phyloP scores from a whole-genome alignment of 352 stramenopile species.

The Phytopythium mirpurense region DNA sequence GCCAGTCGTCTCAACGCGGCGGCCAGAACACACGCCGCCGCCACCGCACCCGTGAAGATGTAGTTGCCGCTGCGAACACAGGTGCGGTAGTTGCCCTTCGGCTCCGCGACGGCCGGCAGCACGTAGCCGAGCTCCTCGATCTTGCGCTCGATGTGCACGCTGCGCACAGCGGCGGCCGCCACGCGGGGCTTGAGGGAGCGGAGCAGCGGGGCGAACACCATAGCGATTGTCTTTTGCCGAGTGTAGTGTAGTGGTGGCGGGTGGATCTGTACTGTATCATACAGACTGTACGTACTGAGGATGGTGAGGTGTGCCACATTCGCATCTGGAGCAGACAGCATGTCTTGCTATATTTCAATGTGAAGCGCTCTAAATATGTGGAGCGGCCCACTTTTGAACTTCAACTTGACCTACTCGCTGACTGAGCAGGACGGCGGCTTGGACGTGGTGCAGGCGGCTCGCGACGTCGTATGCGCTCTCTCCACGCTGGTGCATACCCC shows the following conservation, averaged over 20 bases:
- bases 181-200: slow-evolving; percentile 5
- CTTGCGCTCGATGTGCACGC: slow-evolving; percentile 79
- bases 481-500: slow-evolving; percentile 15
- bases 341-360: too few species aligned
- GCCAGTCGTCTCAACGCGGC: too few species aligned
- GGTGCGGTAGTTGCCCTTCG: slow-evolving; percentile 91
- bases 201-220: slow-evolving; percentile 1
- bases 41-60: slow-evolving; percentile 63
- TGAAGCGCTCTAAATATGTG: not conserved
- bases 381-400: not conserved
- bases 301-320: not conserved
- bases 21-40: too few species aligned
- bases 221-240: not conserved
- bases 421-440: slow-evolving; percentile 18
- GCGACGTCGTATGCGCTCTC: slow-evolving; percentile 26
- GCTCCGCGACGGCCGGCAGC: slow-evolving; percentile 72
- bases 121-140: slow-evolving; percentile 83
- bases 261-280: too few species aligned
- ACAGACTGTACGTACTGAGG: too few species aligned
- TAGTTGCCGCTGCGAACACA: slow-evolving; percentile 78
- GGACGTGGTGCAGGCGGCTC: slow-evolving; percentile 27
- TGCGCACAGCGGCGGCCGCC: slow-evolving; percentile 26
- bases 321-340: not conserved
- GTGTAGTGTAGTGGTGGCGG: too few species aligned
- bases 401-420: not conserved